phyloP scores from a whole-genome alignment of 228 moss, liverwort and hornwort species.

The Sphagnum fallax region DNA sequence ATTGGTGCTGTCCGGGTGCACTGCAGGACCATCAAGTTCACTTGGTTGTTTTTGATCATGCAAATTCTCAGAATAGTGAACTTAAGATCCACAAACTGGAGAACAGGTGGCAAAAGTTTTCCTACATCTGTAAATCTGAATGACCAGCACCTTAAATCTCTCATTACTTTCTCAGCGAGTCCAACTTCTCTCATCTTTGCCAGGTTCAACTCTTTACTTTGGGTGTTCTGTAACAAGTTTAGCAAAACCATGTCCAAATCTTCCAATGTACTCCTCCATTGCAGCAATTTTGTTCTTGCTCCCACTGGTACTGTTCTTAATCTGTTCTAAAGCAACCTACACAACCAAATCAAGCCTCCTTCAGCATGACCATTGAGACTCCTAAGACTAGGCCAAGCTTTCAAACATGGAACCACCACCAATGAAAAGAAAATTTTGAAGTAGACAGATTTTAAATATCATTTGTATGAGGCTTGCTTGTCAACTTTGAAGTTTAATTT shows the following conservation, averaged over 20 bases:
- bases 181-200: slow-evolving; percentile 98
- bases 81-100: slow-evolving; percentile 81
- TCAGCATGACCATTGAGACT: no score
- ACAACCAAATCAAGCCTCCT: no score
- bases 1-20: no score
- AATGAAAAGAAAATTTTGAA: no score
- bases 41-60: no score
- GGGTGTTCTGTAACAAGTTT: slow-evolving; percentile 89
- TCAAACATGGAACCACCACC: no score
- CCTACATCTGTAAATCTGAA: slow-evolving; percentile 97
- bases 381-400: no score
- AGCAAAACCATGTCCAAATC: slow-evolving; percentile 95
- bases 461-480: no score
- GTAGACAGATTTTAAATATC: no score
- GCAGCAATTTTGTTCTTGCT: slow-evolving; percentile 90
- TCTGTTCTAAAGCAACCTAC: no score
- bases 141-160: slow-evolving; percentile 67
- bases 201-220: slow-evolving; percentile 93
- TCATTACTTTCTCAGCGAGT: slow-evolving; percentile 88
- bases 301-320: slow-evolving; percentile 76
- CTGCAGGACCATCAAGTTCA: no score
- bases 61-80: slow-evolving; percentile 10
- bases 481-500: no score
- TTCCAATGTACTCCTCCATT: slow-evolving; percentile 94
- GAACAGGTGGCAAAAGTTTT: slow-evolving; percentile 89